Evolutionary conservation across 306 rosid genomes (phyloP), one percentile per base, ranked within the genome.

Genomic region (Phaseolus lunatus): DNA sequence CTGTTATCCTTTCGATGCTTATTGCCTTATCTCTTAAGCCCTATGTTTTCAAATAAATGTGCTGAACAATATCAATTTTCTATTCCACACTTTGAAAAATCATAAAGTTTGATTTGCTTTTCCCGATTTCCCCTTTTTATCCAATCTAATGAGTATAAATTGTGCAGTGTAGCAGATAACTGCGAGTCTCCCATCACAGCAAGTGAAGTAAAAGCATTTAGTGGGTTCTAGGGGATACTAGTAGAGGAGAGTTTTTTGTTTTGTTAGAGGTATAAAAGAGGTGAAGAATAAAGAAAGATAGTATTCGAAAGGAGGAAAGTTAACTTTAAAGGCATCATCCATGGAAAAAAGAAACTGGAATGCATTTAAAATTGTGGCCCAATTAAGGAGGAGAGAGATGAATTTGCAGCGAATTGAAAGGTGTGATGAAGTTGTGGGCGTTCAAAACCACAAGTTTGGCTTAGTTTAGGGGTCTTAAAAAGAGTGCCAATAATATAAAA

Each of bases 1-100:
- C n/a, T 24, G 23, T 58, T 49, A 9, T 57, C 18, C 64, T 67
- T 35, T 73, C 45, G 23, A 7, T 9, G n/a, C n/a, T 20, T 77
- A 69, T 37, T 5, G 50, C 81, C 70, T 78, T 83, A 83, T 75
- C 86, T 37, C 19, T 8, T 24, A 0, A 7, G 8, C 10, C 52
- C 62, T 50, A 41, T 57, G 0, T 19, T 24, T 7, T 29, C 5
- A 9, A 53, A 19, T n/a, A n/a, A n/a, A n/a, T n/a, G n/a, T n/a
- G n/a, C n/a, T n/a, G n/a, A 49, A 56, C 33, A 7, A 3, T 20
- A 2, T 0, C 18, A 48, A 16, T 31, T 31, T 31, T 31, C 35
- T 49, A 50, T 50, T 18, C 22, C 18, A 19, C 20, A 27, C 26
- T 20, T 53, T 18, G 0, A 7, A 49, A 47, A 14, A 6, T 6